A percentile compares a stretch with the other conserved stretches of the same genome.
phyloP scores from a whole-genome alignment of 208 protist genomes.

The Porcisia hertigi region DNA sequence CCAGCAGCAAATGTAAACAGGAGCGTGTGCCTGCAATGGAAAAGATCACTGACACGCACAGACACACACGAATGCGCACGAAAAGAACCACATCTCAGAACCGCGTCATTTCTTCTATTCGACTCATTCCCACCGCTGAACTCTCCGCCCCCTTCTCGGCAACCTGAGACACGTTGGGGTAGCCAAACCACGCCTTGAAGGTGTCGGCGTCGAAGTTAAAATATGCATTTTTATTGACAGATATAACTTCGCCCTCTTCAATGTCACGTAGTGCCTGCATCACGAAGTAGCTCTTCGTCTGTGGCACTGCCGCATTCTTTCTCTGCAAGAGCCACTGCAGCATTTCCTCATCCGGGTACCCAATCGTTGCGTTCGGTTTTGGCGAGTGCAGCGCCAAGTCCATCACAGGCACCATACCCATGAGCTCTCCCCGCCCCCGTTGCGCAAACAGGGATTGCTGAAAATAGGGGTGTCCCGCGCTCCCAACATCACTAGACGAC shows the following conservation, averaged over 20 bases:
- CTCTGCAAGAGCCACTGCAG: slow-evolving; percentile 79
- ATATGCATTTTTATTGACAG: slow-evolving; percentile 85
- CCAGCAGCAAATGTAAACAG: neutral
- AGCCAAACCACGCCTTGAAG: slow-evolving; percentile 90
- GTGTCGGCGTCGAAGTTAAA: slow-evolving; percentile 89
- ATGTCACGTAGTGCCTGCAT: slow-evolving; percentile 90
- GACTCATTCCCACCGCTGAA: neutral
- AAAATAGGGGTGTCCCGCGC: slow-evolving; percentile 82
- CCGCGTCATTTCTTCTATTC: neutral
- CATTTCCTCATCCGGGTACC: slow-evolving; percentile 87
- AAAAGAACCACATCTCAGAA: neutral
- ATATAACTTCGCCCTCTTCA: slow-evolving; percentile 67
- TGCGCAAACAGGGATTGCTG: slow-evolving; percentile 56
- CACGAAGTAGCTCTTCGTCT: slow-evolving; percentile 80
- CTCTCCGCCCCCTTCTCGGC: slow-evolving; percentile 14
- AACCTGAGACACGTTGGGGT: slow-evolving; percentile 68
- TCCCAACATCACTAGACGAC: slow-evolving; percentile 45
- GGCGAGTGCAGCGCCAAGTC: slow-evolving; percentile 85
- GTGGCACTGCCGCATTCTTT: slow-evolving; percentile 52
- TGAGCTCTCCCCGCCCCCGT: slow-evolving; percentile 52
- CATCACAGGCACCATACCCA: slow-evolving; percentile 87
- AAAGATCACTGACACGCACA: neutral
- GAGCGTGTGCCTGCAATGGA: neutral
- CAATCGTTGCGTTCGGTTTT: slow-evolving; percentile 79
- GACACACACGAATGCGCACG: neutral